Evolutionary conservation across 257 asterid genomes (phyloP).

Genomic region (Lantana camara): DNA sequence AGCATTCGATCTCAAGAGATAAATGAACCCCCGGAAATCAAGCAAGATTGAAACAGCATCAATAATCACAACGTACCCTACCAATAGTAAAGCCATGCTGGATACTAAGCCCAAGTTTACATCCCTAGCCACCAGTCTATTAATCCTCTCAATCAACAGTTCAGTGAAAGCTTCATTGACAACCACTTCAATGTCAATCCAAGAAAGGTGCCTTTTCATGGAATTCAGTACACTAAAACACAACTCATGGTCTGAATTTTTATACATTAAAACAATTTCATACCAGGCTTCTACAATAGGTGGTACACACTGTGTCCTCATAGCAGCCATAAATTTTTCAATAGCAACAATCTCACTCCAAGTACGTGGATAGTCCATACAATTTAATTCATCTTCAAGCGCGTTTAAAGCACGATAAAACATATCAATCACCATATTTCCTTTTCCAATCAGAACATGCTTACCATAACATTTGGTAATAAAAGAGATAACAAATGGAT

Average conservation of each 20-base stretch:
- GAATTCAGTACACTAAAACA: slow-evolving; percentile 77
- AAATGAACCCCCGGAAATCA: too few species aligned
- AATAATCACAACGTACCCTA: too few species aligned
- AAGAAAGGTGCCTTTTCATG: slow-evolving; percentile 67
- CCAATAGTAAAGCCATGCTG: slow-evolving; percentile 69
- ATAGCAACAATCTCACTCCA: slow-evolving; percentile 63
- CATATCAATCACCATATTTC: slow-evolving; percentile 82
- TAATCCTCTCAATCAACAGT: slow-evolving; percentile 76
- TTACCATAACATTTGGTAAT: too few species aligned
- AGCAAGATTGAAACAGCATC: too few species aligned
- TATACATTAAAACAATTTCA: slow-evolving; percentile 59
- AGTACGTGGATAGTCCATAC: slow-evolving; percentile 77
- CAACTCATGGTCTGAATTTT: slow-evolving; percentile 64
- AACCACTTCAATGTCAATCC: slow-evolving; percentile 91
- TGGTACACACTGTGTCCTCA: slow-evolving; percentile 86
- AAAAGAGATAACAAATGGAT: too few species aligned
- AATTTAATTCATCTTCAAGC: slow-evolving; percentile 82
- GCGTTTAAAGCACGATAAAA: slow-evolving; percentile 81
- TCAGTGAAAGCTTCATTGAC: slow-evolving; percentile 65
- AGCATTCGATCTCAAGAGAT: too few species aligned
- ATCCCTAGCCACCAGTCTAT: slow-evolving; percentile 66
- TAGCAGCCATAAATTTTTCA: slow-evolving; percentile 77
- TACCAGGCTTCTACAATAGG: slow-evolving; percentile 87
- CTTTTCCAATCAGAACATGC: too few species aligned
- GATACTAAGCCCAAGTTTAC: slow-evolving; percentile 62